Evolutionary conservation across 2,329 filamentous ascomycete genomes (phyloP), one percentile per base, ranked within the genome.

Genomic region (Daldinia sp.): DNA sequence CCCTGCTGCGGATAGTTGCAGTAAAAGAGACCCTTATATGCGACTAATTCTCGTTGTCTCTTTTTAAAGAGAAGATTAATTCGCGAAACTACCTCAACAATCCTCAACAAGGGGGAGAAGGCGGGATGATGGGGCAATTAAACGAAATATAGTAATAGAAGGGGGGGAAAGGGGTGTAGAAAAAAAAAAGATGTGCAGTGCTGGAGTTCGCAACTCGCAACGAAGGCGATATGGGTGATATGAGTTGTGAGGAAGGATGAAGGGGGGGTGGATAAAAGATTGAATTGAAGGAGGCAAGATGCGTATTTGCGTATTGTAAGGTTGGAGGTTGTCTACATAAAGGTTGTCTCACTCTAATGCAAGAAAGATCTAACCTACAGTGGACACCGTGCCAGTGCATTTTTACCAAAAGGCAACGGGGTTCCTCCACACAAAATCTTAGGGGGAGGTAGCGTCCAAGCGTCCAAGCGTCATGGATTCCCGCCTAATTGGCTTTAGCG

Each of bases 391-490:
- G 55, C 44, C 44, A 48, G 44, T 48, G 20, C 13, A 3, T 42
- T 42, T 42, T 42, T 42, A n/a, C 15, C 37, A 39, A 20, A 15
- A n/a, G 41, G 18, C 41, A 60, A 48, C 35, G 68, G 64, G 54
- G 42, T 39, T 60, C 56, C 63, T 67, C 69, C 69, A 60, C 70
- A 72, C 59, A 67, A 68, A 68, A 61, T 54, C 51, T 54, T 54
- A 54, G 33, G 51, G 51, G 51, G 51, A 60, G 60, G 48, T 69
- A 62, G 51, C 20, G 20, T 23, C 20, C 20, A 23, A 23, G 20
- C 55, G 70, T 71, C 70, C 64, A 69, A 73, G 70, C 72, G 70
- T 72, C 57, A 65, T 68, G 30, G 61, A 63, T 65, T 62, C 55
- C 26, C 41, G 7, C 33, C 39, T 66, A 37, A 69, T 72, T 72